Evolutionary conservation across 768 basidiomycete species (phyloP).

Genomic region (Cystofilobasidium macerans): DNA sequence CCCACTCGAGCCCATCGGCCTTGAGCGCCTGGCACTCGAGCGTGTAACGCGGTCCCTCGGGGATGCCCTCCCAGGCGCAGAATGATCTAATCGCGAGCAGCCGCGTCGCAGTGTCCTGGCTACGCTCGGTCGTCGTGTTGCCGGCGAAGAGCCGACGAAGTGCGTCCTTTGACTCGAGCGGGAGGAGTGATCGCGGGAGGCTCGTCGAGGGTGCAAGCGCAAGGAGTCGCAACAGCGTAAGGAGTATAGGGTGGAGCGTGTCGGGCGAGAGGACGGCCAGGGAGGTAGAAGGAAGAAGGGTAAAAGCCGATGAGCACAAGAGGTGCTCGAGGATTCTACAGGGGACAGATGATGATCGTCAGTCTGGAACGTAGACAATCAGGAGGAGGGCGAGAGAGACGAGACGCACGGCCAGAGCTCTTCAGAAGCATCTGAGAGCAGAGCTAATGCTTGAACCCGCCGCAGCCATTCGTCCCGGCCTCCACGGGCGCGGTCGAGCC

Average conservation of each 20-base stretch:
- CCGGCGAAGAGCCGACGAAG: slow-evolving; percentile 25
- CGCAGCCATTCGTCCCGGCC: slow-evolving; percentile 38
- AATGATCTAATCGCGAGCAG: slow-evolving; percentile 69
- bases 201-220: slow-evolving; percentile 12
- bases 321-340: slow-evolving; percentile 44
- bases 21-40: slow-evolving; percentile 53
- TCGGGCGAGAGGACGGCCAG: slow-evolving; percentile 26
- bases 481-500: slow-evolving; percentile 50
- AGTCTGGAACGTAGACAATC: neutral
- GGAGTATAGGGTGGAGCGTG: slow-evolving; percentile 22
- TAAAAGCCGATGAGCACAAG: slow-evolving; percentile 32
- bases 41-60: slow-evolving; percentile 57
- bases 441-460: slow-evolving; percentile 35
- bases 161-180: slow-evolving; percentile 24
- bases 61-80: slow-evolving; percentile 37
- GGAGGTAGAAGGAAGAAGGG: slow-evolving; percentile 20
- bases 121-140: slow-evolving; percentile 19
- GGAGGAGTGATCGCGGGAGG: slow-evolving; percentile 21
- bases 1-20: slow-evolving; percentile 37
- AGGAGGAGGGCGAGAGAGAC: neutral
- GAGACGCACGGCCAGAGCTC: slow-evolving; percentile 37
- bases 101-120: slow-evolving; percentile 26
- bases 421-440: slow-evolving; percentile 33
- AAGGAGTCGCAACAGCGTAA: slow-evolving; percentile 22
- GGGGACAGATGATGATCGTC: neutral